phyloP scores from a whole-genome alignment of 2,329 filamentous ascomycete species.

The Phaeomoniella chlamydospora region DNA sequence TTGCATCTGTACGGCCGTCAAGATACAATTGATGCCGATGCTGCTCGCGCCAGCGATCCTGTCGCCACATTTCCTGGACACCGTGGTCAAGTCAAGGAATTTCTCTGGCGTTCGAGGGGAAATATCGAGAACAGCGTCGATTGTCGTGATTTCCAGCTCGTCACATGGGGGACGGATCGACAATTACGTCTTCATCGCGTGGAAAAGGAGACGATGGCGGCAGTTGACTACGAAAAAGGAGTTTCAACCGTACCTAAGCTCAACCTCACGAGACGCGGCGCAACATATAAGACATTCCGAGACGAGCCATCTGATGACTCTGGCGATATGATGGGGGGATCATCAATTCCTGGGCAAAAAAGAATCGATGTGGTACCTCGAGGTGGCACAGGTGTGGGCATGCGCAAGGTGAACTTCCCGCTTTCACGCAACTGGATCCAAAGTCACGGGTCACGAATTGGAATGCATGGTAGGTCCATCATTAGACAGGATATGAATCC shows the following conservation, averaged over 20 bases:
- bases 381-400: slow-evolving; percentile 24
- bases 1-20: slow-evolving; percentile 70
- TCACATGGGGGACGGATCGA: slow-evolving; percentile 84
- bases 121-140: slow-evolving; percentile 55
- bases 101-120: slow-evolving; percentile 74
- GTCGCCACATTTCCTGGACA: slow-evolving; percentile 40
- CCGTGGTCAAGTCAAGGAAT: slow-evolving; percentile 65
- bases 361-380: slow-evolving; percentile 11
- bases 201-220: slow-evolving; percentile 46
- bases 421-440: slow-evolving; percentile 33
- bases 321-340: too few relatives aligned
- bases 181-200: slow-evolving; percentile 66
- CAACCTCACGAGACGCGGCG: slow-evolving; percentile 67
- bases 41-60: slow-evolving; percentile 26
- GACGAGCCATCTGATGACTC: slow-evolving; percentile 46
- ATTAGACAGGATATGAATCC: slow-evolving; percentile 38
- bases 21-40: not conserved
- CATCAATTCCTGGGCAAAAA: slow-evolving; percentile 3
- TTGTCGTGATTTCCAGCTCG: slow-evolving; percentile 77
- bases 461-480: slow-evolving; percentile 32
- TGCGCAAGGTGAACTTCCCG: slow-evolving; percentile 36
- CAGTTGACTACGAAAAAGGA: slow-evolving; percentile 62
- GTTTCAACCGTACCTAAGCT: slow-evolving; percentile 48
- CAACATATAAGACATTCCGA: slow-evolving; percentile 72
- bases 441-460: slow-evolving; percentile 28